Base-by-base conservation (phyloP, 805 yeast species). In the Teunomyces aglyptinius region DNA sequence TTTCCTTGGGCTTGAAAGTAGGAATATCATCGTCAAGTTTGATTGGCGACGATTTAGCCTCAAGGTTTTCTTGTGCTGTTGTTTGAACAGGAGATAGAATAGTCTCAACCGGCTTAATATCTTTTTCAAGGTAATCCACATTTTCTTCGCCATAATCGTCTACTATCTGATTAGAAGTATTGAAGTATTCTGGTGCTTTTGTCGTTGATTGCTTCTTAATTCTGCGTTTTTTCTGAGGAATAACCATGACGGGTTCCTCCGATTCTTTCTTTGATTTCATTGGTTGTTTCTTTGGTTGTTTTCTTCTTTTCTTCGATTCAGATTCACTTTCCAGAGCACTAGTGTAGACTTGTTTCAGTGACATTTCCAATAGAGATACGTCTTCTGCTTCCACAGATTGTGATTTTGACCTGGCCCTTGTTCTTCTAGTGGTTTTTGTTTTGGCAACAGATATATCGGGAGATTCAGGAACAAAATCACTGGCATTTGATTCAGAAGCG, bases 141-240 rank as follows among this genome's bases (percentile, higher is more conserved):
- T 68, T 62, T 3, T 55, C 53, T 45, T 67, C 74, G 5, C 60
- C 68, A 42, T 69, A 68, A 33, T 68, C 73, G 15, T 72, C 73
- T 3, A 66, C 43, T 29, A 67, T 33, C 15, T 44, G 33, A 20
- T 44, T 41, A 4, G 50, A 43, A 10, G 41, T 35, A 18, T 44
- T 47, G 35, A 41, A 44, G 8, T 24, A 38, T 24, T 26, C 15
- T n/a, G 45, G 48, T 2, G 47, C 44, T 6, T 41, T 31, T 4
- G 46, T 34, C 10, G 47, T 39, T 11, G 33, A 16, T 20, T 36
- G 26, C 16, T 35, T 47, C 11, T 32, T 26, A 20, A 44, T 29
- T 19, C 22, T 22, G 6, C 28, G 19, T 15, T n/a, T 36, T 19
- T 13, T 22, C 16, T 36, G 39, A 6, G 28, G 24, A 5, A 20